Conservation (phyloP, 2,329 filamentous ascomycete species). For the Nemania serpens region DNA sequence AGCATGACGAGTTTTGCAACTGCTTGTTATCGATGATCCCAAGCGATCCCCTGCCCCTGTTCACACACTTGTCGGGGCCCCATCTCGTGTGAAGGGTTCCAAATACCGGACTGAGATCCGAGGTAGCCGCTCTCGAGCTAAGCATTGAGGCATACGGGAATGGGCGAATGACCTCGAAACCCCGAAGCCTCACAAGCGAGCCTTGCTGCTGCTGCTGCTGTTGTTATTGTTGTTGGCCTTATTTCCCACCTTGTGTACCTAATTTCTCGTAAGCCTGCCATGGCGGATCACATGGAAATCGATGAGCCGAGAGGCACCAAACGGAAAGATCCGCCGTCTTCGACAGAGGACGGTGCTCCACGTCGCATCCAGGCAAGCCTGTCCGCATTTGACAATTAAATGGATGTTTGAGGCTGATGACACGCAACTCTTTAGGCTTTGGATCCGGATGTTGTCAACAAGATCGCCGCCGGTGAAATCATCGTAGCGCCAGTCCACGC, state of each 20-base stretch:
- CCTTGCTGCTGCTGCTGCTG: not conserved
- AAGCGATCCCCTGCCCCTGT: not conserved
- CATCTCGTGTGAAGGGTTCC: not conserved
- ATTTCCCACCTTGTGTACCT: slow-evolving; percentile 1
- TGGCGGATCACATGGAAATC: slow-evolving; percentile 51
- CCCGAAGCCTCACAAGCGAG: not conserved
- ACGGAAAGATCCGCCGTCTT: slow-evolving; percentile 52
- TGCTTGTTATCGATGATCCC: slow-evolving; percentile 1
- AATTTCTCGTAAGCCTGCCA: slow-evolving; percentile 18
- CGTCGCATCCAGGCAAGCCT: slow-evolving; percentile 54
- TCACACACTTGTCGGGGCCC: not conserved
- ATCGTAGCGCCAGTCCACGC: slow-evolving; percentile 97
- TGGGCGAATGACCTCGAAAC: not conserved
- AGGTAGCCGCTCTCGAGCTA: not conserved
- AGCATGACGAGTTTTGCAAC: not conserved
- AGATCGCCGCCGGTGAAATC: slow-evolving; percentile 97
- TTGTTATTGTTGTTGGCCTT: not conserved
- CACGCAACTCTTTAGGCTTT: slow-evolving; percentile 65
- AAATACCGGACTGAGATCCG: slow-evolving; percentile 5
- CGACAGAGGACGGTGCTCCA: slow-evolving; percentile 39
- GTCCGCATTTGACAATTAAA: not conserved
- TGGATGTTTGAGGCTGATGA: slow-evolving; percentile 24
- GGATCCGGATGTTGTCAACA: slow-evolving; percentile 93
- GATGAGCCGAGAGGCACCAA: slow-evolving; percentile 52
- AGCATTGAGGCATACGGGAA: not conserved